These are phyloP conservation scores for Syzygium malaccense DNA, from an alignment of 441 rosid genomes.

Conservation along the genomic window DNA sequence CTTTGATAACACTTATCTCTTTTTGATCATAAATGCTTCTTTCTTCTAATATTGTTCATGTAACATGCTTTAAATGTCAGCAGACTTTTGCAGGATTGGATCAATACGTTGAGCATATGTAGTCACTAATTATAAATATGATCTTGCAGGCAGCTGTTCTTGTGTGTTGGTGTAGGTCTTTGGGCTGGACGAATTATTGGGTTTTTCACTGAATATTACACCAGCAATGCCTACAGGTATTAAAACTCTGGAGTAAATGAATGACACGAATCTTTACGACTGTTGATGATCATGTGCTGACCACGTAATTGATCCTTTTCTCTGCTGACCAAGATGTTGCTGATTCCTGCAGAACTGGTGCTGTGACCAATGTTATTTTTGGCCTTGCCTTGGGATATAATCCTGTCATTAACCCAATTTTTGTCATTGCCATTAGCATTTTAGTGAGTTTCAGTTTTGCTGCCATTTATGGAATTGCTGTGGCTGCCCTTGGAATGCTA, in stretches of 20 bases:
- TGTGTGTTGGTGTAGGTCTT: not conserved
- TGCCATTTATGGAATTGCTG: slow-evolving; percentile 3
- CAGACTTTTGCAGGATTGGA: too few relatives aligned
- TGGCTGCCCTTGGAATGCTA: slow-evolving; percentile 3
- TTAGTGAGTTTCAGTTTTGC: not conserved
- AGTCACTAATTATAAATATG: not conserved
- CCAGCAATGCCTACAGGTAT: slow-evolving; percentile 3
- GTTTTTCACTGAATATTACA: not conserved
- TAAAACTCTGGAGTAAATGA: not conserved
- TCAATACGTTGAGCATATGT: not conserved
- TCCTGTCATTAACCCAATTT: not conserved
- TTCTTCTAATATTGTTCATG: too few relatives aligned
- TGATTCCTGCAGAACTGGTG: too few relatives aligned
- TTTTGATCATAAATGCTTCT: too few relatives aligned
- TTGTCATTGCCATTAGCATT: not conserved
- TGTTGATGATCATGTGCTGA: not conserved
- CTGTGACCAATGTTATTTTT: not conserved
- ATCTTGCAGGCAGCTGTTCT: slow-evolving; percentile 4
- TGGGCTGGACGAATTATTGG: not conserved
- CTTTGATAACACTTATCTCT: not conserved
- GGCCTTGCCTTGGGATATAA: too few relatives aligned
- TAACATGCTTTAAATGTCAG: too few relatives aligned
- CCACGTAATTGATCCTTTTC: not conserved
- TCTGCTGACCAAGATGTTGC: too few relatives aligned
- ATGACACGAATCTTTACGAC: not conserved